Evolutionary conservation across 2,329 filamentous ascomycete genomes (phyloP), one percentile per base, ranked within the genome.

Genomic region (Aspergillus sojae): DNA sequence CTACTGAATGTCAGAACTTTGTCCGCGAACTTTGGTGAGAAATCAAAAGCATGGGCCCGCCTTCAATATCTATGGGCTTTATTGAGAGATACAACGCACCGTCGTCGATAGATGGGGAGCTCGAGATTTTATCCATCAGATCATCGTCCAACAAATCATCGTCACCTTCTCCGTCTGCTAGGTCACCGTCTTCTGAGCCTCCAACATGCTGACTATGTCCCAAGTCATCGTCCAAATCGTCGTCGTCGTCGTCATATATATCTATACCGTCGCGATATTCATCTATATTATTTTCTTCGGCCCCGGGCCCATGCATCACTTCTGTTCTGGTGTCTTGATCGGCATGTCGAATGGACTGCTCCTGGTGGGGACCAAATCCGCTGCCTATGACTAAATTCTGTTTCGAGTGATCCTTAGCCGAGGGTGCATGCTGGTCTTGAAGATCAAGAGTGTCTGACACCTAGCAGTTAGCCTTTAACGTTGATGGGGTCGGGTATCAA

Each of bases 101-200:
- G 90, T 98, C 94, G 84, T 96, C 93, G 80, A 99, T 99, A 72
- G 94, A 98, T 76, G 95, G 95, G 73, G 94, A 98, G 80, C 94
- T 98, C 73, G 94, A 98, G 70, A 99, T 97, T 80, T 95, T 95
- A 83, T 98, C 95, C 91, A 96, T 93, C 89, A 97, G 89, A 79
- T 98, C 94, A 79, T 97, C 89, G 74, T 96, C 93, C 77, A 93
- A 81, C 72, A 91, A 86, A 70, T 91, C 91, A 65, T 87, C 85
- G 65, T 87, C 85, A 39, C 80, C 81, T 66, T 92, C 87, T 55
- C 85, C 91, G 71, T 90, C 89, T 56, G 88, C 88, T 68, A 82
- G 77, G 60, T 86, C 84, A 16, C 74, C 79, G 58, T 88, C 86
- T 52, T 77, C 74, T 3, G 68, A 65, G 26, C 62, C 70, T 43